Percentiles rank a stretch among this genome's conserved stretches.
These are phyloP conservation scores for Theobroma cacao DNA, from an alignment of 345 rosid species.

Conservation along the genomic window DNA sequence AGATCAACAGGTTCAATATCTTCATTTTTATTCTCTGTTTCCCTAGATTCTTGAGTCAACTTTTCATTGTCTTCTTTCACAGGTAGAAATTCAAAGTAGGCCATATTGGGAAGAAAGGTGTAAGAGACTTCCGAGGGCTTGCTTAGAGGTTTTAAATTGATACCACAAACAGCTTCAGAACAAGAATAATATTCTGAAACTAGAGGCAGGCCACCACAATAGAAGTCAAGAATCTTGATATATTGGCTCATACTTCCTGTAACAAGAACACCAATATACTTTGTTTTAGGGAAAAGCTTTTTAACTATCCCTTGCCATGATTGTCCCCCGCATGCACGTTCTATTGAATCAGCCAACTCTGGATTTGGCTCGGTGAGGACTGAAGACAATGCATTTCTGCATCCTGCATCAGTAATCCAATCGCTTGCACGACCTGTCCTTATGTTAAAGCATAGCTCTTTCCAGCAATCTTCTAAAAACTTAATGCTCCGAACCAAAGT, in stretches of 20 bases:
- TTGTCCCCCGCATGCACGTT: slow-evolving; percentile 27
- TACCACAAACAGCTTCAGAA: slow-evolving; percentile 57
- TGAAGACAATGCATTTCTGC: slow-evolving; percentile 32
- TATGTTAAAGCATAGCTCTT: slow-evolving; percentile 47
- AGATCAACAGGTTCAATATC: slow-evolving; percentile 39
- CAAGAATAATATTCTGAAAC: slow-evolving; percentile 50
- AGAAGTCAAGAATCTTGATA: slow-evolving; percentile 47
- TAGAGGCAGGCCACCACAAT: slow-evolving; percentile 55
- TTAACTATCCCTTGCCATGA: slow-evolving; percentile 76
- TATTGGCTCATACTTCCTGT: slow-evolving; percentile 73
- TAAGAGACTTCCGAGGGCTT: slow-evolving; percentile 61
- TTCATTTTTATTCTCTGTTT: too few species aligned
- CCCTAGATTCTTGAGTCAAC: too few species aligned
- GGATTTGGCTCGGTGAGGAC: slow-evolving; percentile 35
- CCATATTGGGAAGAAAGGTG: slow-evolving; percentile 62
- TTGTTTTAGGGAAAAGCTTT: slow-evolving; percentile 56
- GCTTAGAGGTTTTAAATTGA: slow-evolving; percentile 52
- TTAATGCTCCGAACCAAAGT: slow-evolving; percentile 43
- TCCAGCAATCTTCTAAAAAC: slow-evolving; percentile 52
- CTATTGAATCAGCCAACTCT: slow-evolving; percentile 40
- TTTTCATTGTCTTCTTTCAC: slow-evolving; percentile 35
- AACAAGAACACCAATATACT: slow-evolving; percentile 49
- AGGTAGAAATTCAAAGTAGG: slow-evolving; percentile 61
- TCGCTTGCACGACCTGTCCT: slow-evolving; percentile 44
- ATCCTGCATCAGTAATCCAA: slow-evolving; percentile 50